Evolutionary conservation across 177 flowering plant genomes (phyloP).

Genomic region (Vitis hybrid): DNA sequence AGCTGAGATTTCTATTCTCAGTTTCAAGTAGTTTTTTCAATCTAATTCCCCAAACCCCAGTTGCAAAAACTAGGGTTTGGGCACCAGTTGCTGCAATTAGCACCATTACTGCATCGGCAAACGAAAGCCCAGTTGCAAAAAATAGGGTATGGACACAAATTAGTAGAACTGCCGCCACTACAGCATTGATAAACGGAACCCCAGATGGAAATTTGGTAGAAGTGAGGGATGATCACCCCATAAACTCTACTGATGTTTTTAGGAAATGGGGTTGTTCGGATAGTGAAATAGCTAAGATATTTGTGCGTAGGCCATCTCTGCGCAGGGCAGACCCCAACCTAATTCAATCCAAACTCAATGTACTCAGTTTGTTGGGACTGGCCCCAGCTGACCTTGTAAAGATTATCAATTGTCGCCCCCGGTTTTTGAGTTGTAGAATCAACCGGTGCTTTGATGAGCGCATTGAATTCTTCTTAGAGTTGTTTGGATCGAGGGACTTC

Average conservation of each 20-base stretch:
- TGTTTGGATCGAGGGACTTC: conserved; percentile 51
- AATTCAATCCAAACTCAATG: conserved; percentile 42
- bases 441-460: conserved; percentile 44
- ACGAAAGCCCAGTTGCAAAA: neutral
- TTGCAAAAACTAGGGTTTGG: no score
- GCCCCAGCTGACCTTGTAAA: conserved; percentile 51
- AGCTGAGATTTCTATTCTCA: no score
- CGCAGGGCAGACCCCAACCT: conserved; percentile 21
- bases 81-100: no score
- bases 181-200: conserved; percentile 11
- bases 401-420: conserved; percentile 63
- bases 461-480: conserved; percentile 30
- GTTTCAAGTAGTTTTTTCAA: no score
- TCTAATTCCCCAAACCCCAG: no score
- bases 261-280: conserved; percentile 59
- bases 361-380: conserved; percentile 46
- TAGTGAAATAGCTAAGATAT: conserved; percentile 37
- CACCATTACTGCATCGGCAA: no score
- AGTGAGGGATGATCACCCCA: neutral
- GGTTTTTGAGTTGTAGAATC: conserved; percentile 46
- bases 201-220: conserved; percentile 5
- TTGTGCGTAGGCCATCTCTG: conserved; percentile 44
- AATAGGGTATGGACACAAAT: neutral
- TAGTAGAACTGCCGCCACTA: conserved; percentile 4
- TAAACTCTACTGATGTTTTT: conserved; percentile 26